Percentiles rank a stretch among this genome's conserved stretches.
phyloP scores from a whole-genome alignment of 768 basidiomycete species.

The Wakefieldia striispora region DNA sequence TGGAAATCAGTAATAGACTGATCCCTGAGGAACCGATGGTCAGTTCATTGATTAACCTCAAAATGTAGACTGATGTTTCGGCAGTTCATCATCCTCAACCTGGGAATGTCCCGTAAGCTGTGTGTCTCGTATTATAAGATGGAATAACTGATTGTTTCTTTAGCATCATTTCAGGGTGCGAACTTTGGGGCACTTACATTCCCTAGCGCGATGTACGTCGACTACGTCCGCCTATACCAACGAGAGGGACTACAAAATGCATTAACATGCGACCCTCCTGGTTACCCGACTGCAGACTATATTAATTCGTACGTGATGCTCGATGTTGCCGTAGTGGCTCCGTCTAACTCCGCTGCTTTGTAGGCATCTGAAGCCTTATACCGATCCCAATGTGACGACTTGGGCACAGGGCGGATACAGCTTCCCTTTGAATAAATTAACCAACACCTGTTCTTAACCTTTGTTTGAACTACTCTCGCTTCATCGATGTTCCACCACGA shows the following conservation, averaged over 20 bases:
- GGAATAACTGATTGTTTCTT: constrained; percentile 3
- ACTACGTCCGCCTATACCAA: constrained; percentile 91
- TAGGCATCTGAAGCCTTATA: constrained; percentile 55
- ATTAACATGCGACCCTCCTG: constrained; percentile 77
- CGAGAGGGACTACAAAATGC: constrained; percentile 64
- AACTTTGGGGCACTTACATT: constrained; percentile 73
- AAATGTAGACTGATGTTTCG: constrained; percentile 10
- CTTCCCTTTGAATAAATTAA: constrained; percentile 65
- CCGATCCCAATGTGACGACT: constrained; percentile 80
- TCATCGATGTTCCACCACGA: constrained; percentile 12
- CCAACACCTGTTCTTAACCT: constrained; percentile 20
- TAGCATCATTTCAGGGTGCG: constrained; percentile 66
- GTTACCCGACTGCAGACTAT: constrained; percentile 77
- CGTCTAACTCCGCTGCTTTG: constrained; percentile 7
- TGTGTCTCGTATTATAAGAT: neutral
- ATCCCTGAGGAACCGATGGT: constrained; percentile 94
- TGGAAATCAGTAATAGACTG: constrained; percentile 61
- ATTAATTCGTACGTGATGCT: constrained; percentile 52
- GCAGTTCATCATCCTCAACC: constrained; percentile 81
- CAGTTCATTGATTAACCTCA: constrained; percentile 24
- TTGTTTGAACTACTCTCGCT: constrained; percentile 7
- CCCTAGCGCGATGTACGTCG: constrained; percentile 79
- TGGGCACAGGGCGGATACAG: constrained; percentile 76
- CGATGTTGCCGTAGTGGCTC: neutral
- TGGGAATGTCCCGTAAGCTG: constrained; percentile 67